Evolutionary conservation across 2,329 filamentous ascomycete genomes (phyloP), one percentile per base, ranked within the genome.

Genomic region (Fusarium sp.): DNA sequence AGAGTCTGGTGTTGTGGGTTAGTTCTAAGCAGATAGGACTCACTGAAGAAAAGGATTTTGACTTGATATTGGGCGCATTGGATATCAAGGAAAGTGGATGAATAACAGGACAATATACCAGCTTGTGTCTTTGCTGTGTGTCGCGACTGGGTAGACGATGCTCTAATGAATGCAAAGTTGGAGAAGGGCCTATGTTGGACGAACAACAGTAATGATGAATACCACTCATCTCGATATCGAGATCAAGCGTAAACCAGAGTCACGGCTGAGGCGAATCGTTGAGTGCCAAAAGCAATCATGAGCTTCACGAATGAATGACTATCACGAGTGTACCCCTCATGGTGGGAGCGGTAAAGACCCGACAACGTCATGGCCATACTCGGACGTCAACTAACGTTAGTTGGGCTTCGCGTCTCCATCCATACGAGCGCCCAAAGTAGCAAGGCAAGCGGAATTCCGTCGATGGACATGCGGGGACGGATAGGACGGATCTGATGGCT

Each of bases 71-170:
- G 21, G 47, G 39, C 52, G 37, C 53, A 55, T 59, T 67, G 63
- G 57, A 67, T 63, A 67, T 9, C 3, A 29, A 25, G 49, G 32
- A 43, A 57, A 38, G 64, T 51, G 57, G 65, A 62, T 59, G 61
- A 70, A 70, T 68, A 61, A 60, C 53, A 70, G 59, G 50, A 59
- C 15, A 44, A 52, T 52, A 42, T 41, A 43, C 13, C 21, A 41
- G 37, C 23, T 44, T 19, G 33, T 21, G 8, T 19, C 23, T 6
- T 7, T 25, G 23, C 23, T 25, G 23, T 25, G 23, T 53, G 47
- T 17, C 17, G 9, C 21, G 13, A n/a, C n/a, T n/a, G n/a, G 4
- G 31, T 29, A 10, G 9, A 29, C 9, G 27, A 29, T 29, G 27
- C 27, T 25, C 4, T 25, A 7, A 25, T 7, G 23, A 25, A 25